Percentiles rank a stretch among this genome's conserved stretches.
phyloP scores from a whole-genome alignment of 495 filamentous ascomycete species.

The Tuber microsphaerosporum region DNA sequence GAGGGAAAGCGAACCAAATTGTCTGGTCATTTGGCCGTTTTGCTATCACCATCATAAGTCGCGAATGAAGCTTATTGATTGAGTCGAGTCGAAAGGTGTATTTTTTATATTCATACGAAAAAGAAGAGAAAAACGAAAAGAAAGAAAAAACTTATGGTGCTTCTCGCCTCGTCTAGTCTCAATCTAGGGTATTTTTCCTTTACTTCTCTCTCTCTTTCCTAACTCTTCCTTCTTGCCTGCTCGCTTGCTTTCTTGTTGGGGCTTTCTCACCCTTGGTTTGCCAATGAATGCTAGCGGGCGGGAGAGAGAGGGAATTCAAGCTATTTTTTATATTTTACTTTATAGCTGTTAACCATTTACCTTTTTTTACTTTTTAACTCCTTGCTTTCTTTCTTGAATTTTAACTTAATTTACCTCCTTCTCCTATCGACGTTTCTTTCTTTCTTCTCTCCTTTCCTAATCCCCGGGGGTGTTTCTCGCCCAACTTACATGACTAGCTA shows the following conservation, averaged over 20 bases:
- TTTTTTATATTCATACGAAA: background rate
- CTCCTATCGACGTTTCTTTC: background rate
- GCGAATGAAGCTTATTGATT: background rate
- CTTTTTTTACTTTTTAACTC: background rate
- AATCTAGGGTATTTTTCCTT: background rate
- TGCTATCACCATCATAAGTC: conserved; percentile 1
- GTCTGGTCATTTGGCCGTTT: background rate
- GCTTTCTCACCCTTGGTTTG: background rate
- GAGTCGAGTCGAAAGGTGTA: background rate
- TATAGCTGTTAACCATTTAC: background rate
- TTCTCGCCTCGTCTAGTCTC: background rate
- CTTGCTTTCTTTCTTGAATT: background rate
- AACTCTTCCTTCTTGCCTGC: background rate
- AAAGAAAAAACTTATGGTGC: background rate
- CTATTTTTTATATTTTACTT: background rate
- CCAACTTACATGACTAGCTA: background rate
- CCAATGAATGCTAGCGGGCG: background rate
- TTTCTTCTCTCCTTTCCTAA: background rate
- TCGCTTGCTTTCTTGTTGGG: background rate
- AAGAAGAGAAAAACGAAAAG: background rate
- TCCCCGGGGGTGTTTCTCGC: background rate
- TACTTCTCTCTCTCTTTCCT: background rate
- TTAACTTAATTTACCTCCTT: background rate
- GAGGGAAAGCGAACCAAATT: background rate
- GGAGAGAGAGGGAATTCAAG: background rate